Evolutionary conservation across 148 eudicot species (phyloP), one percentile per base, ranked within the genome.

Genomic region (Fagopyrum tataricum): DNA sequence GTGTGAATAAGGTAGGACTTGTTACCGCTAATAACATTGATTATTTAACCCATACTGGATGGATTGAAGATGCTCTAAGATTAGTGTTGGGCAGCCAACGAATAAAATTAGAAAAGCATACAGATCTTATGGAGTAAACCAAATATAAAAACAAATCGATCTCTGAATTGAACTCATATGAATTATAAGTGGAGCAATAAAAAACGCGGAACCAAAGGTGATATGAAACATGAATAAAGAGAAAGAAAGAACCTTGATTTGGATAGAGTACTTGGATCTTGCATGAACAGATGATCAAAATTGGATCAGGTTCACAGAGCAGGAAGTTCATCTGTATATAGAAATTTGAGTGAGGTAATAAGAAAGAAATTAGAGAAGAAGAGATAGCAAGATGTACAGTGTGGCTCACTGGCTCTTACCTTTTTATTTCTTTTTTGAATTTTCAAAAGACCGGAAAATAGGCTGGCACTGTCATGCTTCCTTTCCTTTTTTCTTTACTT

Each of bases 201-300:
- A 46, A 46, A 46, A 5, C 12, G 7, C 49, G 12, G 12, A 46
- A 46, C 12, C 12, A 46, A 1, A 7, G 49, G 49, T 9, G 12
- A 44, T 44, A 0, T 4, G 9, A 7, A 44, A 52, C 13, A 17
- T 31, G 37, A 39, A 18, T 41, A 56, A 46, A 41, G 70, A 76
- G 64, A 47, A 18, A 41, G 8, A 7, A 66, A 23, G 41, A 77
- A 87, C 93, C 93, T 86, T 78, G 89, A 55, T 74, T 78, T 80
- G 6, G 88, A 72, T 74, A 70, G 14, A 20, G 44, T 83, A 75
- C 82, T 87, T 79, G 93, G 91, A 83, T 87, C 89, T 85, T 85
- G 97, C 97, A 89, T 91, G 91, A 92, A 88, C 91, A 86, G 69
- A 31, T 64, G 69, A 39, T 5, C 69, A 64, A 15, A 12, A 13